Evolutionary conservation across 2,329 filamentous ascomycete genomes (phyloP).

Genomic region (Fusarium dimerum): DNA sequence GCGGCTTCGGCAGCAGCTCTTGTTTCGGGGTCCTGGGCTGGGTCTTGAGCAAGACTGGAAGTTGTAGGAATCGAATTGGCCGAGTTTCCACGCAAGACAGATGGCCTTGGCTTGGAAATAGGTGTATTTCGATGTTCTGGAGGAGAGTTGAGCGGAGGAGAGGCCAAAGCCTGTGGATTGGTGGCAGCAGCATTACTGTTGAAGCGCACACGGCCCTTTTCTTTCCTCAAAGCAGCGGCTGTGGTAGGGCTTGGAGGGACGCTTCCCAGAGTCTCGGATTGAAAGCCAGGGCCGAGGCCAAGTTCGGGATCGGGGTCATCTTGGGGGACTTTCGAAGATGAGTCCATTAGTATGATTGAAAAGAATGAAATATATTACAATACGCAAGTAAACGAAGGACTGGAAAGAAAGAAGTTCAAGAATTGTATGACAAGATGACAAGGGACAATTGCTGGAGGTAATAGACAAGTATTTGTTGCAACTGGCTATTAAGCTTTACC

Average conservation of each 20-base stretch:
- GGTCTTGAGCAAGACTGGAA: constrained; percentile 27
- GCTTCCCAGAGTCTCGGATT: constrained; percentile 3
- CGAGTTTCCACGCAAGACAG: constrained; percentile 45
- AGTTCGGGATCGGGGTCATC: constrained; percentile 25
- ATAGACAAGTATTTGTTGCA: too few species aligned
- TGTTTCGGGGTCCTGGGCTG: constrained; percentile 30
- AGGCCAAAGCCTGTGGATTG: constrained; percentile 25
- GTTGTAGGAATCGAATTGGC: constrained; percentile 38
- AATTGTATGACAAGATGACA: not conserved
- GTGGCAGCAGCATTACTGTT: constrained; percentile 45
- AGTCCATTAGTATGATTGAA: constrained; percentile 18
- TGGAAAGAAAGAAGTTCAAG: not conserved
- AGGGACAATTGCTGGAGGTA: not conserved
- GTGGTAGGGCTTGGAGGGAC: constrained; percentile 12
- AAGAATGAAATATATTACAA: constrained; percentile 1
- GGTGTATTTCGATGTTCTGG: constrained; percentile 15
- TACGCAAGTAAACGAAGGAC: not conserved
- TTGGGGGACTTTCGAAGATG: constrained; percentile 16
- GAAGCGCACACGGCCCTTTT: constrained; percentile 51
- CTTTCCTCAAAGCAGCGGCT: constrained; percentile 33
- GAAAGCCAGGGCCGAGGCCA: constrained; percentile 10
- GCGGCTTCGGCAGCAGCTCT: constrained; percentile 40
- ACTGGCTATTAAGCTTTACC: too few species aligned
- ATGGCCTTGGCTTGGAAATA: constrained; percentile 39
- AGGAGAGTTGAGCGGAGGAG: constrained; percentile 9